These are phyloP conservation scores for Umbilicus rupestris DNA, from an alignment of 164 flowering plant genomes.

Conservation along the genomic window DNA sequence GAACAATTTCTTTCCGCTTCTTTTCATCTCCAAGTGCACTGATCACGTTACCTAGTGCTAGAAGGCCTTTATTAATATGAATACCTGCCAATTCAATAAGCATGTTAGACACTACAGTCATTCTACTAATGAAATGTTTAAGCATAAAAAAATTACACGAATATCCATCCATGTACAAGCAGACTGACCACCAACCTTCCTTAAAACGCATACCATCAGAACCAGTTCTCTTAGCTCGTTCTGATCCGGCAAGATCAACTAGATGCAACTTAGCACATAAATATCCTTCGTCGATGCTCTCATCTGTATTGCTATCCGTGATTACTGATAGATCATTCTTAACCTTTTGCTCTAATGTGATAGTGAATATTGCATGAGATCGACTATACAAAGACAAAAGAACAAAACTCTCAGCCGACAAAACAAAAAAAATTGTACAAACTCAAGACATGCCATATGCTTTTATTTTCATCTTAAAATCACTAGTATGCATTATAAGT, in stretches of 20 bases:
- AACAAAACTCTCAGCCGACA: not conserved
- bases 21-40: slow-evolving; percentile 99
- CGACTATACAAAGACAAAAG: slow-evolving; percentile 44
- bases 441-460: not conserved
- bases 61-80: slow-evolving; percentile 95
- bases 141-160: not conserved
- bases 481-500: not conserved
- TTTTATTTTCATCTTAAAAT: not conserved
- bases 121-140: not conserved
- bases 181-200: slow-evolving; percentile 51
- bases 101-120: not conserved
- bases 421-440: not conserved
- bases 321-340: slow-evolving; percentile 31
- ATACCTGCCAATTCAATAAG: slow-evolving; percentile 46
- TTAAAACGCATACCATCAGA: slow-evolving; percentile 98
- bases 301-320: slow-evolving; percentile 35
- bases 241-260: slow-evolving; percentile 99
- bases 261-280: slow-evolving; percentile 91
- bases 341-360: slow-evolving; percentile 89
- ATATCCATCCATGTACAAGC: slow-evolving; percentile 4
- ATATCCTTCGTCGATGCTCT: slow-evolving; percentile 66
- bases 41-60: slow-evolving; percentile 98
- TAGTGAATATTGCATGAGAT: slow-evolving; percentile 99
- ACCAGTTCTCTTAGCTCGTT: slow-evolving; percentile 96
- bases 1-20: slow-evolving; percentile 87